Conservation (phyloP, 192 early-diverging fungal species). For the Spizellomyces punctatus region DNA sequence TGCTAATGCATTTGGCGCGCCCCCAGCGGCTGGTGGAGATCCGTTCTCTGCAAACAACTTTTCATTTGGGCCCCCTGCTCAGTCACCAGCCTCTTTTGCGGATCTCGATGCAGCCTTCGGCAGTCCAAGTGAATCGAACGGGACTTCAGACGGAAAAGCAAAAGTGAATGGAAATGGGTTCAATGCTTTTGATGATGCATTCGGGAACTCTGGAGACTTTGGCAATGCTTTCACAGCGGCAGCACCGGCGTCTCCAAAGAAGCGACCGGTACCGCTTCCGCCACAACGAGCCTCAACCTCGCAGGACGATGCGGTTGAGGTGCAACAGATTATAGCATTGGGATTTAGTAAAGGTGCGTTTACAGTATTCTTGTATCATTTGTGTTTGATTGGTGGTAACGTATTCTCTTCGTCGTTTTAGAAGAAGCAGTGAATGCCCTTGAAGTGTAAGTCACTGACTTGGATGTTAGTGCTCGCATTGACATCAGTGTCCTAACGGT, state of each 20-base stretch:
- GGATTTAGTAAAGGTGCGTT: constrained; percentile 46
- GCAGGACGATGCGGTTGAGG: constrained; percentile 37
- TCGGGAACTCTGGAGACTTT: constrained; percentile 4
- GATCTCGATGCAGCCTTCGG: constrained; percentile 41
- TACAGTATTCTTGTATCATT: too few relatives aligned
- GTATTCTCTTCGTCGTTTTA: not conserved
- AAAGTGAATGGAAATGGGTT: constrained; percentile 2
- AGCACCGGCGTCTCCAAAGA: not conserved
- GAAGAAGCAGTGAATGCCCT: constrained; percentile 42
- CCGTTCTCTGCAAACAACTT: constrained; percentile 18
- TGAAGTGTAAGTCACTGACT: constrained; percentile 28
- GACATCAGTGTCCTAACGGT: too few relatives aligned
- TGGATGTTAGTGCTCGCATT: too few relatives aligned
- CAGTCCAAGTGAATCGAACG: constrained; percentile 4
- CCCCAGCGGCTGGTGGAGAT: not conserved
- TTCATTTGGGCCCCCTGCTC: not conserved
- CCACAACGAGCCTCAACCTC: not conserved
- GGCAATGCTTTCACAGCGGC: not conserved
- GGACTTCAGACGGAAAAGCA: not conserved
- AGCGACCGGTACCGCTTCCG: not conserved
- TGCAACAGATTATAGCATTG: constrained; percentile 39
- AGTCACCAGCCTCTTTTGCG: not conserved
- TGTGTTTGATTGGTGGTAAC: too few relatives aligned
- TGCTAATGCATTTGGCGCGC: constrained; percentile 24
- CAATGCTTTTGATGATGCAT: constrained; percentile 15